Evolutionary conservation across 2,329 filamentous ascomycete genomes (phyloP).

Genomic region (Pseudogymnoascus sp.): DNA sequence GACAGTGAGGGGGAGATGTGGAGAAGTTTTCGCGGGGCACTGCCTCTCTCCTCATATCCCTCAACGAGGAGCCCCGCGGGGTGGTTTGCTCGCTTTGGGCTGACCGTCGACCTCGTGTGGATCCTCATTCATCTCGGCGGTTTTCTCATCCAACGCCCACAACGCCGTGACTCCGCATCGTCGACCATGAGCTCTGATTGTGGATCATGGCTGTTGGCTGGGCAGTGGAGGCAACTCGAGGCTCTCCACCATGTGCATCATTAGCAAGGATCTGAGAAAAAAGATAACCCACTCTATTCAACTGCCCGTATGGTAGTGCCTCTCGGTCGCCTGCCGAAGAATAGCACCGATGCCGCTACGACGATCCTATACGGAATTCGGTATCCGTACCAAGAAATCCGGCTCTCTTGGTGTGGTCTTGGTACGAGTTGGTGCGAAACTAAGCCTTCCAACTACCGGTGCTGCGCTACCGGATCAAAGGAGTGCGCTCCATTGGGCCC

Average conservation of each 20-base stretch:
- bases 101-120: not conserved
- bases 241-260: not conserved
- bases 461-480: not conserved
- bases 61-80: not conserved
- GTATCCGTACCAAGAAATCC: not conserved
- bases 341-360: not conserved
- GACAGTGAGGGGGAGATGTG: not conserved
- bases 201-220: not conserved
- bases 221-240: not conserved
- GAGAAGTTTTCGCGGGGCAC: not conserved
- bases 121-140: not conserved
- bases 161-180: not conserved
- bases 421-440: not conserved
- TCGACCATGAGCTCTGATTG: not conserved
- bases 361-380: not conserved
- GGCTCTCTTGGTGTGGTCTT: not conserved
- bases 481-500: not conserved
- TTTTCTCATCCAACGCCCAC: not conserved
- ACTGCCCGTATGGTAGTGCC: not conserved
- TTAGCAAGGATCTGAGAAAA: not conserved
- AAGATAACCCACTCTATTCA: not conserved
- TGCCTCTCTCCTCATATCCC: not conserved
- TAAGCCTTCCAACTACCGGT: slow-evolving; percentile 4
- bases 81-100: not conserved
- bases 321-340: not conserved